Conservation (phyloP, 1,139 yeast species). For the Hemisphaericaspora subhashii region DNA sequence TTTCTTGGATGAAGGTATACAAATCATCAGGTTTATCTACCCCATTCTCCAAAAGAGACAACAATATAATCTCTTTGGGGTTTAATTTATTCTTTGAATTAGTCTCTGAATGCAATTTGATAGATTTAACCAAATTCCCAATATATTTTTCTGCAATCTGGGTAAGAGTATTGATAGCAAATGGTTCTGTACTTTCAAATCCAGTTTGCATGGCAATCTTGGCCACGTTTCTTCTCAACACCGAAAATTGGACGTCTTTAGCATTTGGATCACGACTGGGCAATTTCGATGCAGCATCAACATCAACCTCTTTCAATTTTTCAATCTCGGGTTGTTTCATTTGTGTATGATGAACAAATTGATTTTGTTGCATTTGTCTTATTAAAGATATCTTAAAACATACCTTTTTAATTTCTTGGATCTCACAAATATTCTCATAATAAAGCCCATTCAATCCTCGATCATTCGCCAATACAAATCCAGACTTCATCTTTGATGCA, state of each 20-base stretch:
- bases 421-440: constrained; percentile 66
- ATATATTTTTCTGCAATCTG: constrained; percentile 83
- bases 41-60: constrained; percentile 81
- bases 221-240: constrained; percentile 68
- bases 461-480: constrained; percentile 36
- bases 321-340: constrained; percentile 70
- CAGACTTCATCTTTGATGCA: constrained; percentile 26
- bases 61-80: constrained; percentile 51
- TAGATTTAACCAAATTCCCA: constrained; percentile 68
- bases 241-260: constrained; percentile 60
- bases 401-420: constrained; percentile 84
- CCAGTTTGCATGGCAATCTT: constrained; percentile 92
- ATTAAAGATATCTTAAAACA: constrained; percentile 89
- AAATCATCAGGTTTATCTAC: constrained; percentile 76
- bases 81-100: constrained; percentile 47
- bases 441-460: constrained; percentile 64
- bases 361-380: constrained; percentile 87
- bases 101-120: constrained; percentile 71
- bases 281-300: constrained; percentile 77
- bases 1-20: constrained; percentile 73
- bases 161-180: constrained; percentile 77
- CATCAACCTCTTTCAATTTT: constrained; percentile 62
- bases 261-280: constrained; percentile 63
- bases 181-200: constrained; percentile 78
- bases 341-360: constrained; percentile 72